Percentiles rank a stretch among this genome's conserved stretches.
Evolutionary conservation across 768 basidiomycete species (phyloP).

Genomic region (Leccinellum luteum): DNA sequence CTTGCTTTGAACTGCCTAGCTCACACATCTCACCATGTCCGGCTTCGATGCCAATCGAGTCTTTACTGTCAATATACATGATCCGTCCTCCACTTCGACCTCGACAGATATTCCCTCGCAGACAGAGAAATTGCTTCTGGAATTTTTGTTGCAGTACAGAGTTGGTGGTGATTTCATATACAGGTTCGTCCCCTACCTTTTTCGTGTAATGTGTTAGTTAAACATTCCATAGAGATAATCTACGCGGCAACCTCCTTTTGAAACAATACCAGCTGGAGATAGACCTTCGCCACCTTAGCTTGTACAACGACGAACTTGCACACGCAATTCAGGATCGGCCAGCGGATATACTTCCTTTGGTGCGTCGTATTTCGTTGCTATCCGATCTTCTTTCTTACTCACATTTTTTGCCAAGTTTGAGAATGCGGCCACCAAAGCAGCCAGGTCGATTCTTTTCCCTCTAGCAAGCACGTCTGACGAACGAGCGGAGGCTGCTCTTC

Average conservation of each 20-base stretch:
- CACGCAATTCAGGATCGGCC: slow-evolving; percentile 88
- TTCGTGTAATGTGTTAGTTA: neutral
- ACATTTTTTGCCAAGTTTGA: slow-evolving; percentile 66
- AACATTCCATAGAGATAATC: slow-evolving; percentile 59
- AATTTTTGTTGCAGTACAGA: slow-evolving; percentile 87
- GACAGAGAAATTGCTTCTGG: slow-evolving; percentile 73
- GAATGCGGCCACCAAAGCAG: slow-evolving; percentile 82
- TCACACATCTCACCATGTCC: slow-evolving; percentile 53
- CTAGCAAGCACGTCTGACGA: slow-evolving; percentile 52
- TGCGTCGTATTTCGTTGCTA: slow-evolving; percentile 35
- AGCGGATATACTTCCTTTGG: slow-evolving; percentile 84
- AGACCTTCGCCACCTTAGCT: slow-evolving; percentile 64
- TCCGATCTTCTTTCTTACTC: neutral
- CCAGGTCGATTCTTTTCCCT: slow-evolving; percentile 81
- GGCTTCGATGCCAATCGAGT: slow-evolving; percentile 83
- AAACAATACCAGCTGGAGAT: slow-evolving; percentile 88
- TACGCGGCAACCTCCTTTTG: slow-evolving; percentile 84
- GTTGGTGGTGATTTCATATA: slow-evolving; percentile 92
- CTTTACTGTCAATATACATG: slow-evolving; percentile 79
- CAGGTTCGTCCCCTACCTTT: slow-evolving; percentile 48
- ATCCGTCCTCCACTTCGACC: slow-evolving; percentile 47
- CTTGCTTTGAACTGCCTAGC: neutral
- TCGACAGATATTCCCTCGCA: slow-evolving; percentile 75
- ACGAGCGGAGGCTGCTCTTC: slow-evolving; percentile 44
- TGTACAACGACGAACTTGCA: slow-evolving; percentile 96